Percentiles rank a stretch among this genome's conserved stretches.
phyloP scores from a whole-genome alignment of 495 filamentous ascomycete genomes.

The Schizothecium vesticola region DNA sequence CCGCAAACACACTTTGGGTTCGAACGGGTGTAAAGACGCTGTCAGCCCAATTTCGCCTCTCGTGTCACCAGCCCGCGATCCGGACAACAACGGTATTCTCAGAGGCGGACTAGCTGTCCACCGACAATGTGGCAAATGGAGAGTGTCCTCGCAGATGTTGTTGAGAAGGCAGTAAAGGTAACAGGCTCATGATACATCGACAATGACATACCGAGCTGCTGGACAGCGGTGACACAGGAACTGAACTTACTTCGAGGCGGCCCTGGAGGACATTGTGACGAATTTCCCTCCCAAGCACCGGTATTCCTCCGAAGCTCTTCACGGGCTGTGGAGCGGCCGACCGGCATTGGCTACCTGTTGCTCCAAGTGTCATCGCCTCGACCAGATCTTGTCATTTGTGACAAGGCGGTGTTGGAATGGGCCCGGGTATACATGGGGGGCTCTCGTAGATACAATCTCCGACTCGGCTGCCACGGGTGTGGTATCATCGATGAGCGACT shows the following conservation, averaged over 20 bases:
- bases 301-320: constrained; percentile 25
- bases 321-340: constrained; percentile 55
- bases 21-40: too few relatives aligned
- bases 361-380: constrained; percentile 43
- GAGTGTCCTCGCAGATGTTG: not conserved
- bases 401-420: constrained; percentile 42
- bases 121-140: not conserved
- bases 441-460: constrained; percentile 32
- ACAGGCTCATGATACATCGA: constrained; percentile 13
- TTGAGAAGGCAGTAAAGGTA: not conserved
- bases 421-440: constrained; percentile 44
- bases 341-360: constrained; percentile 56
- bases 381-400: constrained; percentile 42
- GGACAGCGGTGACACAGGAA: constrained; percentile 13
- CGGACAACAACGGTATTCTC: too few relatives aligned
- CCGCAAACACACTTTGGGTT: too few relatives aligned
- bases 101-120: too few relatives aligned
- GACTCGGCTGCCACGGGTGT: constrained; percentile 35
- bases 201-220: constrained; percentile 6
- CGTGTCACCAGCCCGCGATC: too few relatives aligned
- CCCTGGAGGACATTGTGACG: constrained; percentile 30
- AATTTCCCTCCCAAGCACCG: constrained; percentile 26
- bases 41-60: too few relatives aligned
- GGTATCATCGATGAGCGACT: constrained; percentile 54
- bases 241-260: constrained; percentile 18